Conservation (phyloP, 2,329 filamentous ascomycete species). For the Venturiaceae sp. region DNA sequence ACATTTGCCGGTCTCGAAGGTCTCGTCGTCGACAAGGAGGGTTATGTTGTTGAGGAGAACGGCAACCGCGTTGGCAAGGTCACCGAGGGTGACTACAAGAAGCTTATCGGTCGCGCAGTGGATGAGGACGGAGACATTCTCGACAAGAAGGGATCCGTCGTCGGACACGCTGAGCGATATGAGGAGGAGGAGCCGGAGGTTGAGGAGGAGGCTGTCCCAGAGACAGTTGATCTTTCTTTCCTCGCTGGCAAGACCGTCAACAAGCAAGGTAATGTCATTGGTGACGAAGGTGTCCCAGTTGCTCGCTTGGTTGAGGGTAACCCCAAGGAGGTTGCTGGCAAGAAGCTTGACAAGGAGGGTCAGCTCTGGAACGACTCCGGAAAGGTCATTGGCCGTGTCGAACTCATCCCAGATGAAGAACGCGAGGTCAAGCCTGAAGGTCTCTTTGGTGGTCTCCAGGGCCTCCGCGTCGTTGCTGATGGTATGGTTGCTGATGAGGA, state of each 20-base stretch:
- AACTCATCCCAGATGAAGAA: conserved; percentile 48
- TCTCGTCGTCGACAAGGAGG: conserved; percentile 38
- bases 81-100: conserved; percentile 40
- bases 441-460: conserved; percentile 57
- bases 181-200: conserved; percentile 46
- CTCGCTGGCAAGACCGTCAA: conserved; percentile 46
- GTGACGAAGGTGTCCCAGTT: conserved; percentile 42
- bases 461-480: conserved; percentile 57
- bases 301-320: conserved; percentile 50
- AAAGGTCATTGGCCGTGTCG: conserved; percentile 46
- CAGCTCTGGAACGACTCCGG: conserved; percentile 46
- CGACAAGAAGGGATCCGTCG: conserved; percentile 43
- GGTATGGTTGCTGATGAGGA: conserved; percentile 69
- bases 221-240: conserved; percentile 37
- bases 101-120: conserved; percentile 38
- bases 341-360: conserved; percentile 45
- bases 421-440: conserved; percentile 50
- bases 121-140: conserved; percentile 44
- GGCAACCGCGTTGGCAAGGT: conserved; percentile 39
- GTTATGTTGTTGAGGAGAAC: conserved; percentile 40
- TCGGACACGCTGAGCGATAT: conserved; percentile 41
- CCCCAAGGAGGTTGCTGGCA: conserved; percentile 44
- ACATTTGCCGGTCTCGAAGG: conserved; percentile 41
- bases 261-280: conserved; percentile 49
- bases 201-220: conserved; percentile 25